Percentiles rank a stretch among this genome's conserved stretches.
Evolutionary conservation across 2,329 filamentous ascomycete genomes (phyloP).

Genomic region (Penicillium sp.): DNA sequence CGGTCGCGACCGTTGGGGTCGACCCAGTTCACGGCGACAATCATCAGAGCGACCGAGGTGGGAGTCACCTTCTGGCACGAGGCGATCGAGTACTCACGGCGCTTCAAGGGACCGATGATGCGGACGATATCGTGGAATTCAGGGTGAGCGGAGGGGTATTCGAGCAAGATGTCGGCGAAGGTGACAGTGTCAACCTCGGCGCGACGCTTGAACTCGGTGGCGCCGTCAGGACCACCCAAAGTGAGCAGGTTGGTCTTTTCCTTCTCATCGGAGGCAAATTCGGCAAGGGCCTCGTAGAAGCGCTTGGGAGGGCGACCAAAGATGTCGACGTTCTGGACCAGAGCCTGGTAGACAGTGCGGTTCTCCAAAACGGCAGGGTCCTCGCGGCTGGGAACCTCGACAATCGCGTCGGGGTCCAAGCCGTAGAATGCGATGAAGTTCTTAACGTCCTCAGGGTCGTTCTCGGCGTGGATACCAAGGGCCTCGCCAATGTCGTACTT

Average conservation of each 20-base stretch:
- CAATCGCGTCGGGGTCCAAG: conserved; percentile 74
- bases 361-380: conserved; percentile 72
- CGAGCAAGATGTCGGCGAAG: conserved; percentile 83
- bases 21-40: conserved; percentile 95
- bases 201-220: conserved; percentile 86
- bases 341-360: conserved; percentile 86
- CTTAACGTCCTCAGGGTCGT: conserved; percentile 73
- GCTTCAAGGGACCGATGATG: conserved; percentile 89
- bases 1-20: conserved; percentile 83
- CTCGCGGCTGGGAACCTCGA: conserved; percentile 88
- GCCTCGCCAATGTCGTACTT: conserved; percentile 98
- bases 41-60: conserved; percentile 86
- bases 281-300: conserved; percentile 90
- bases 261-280: conserved; percentile 76
- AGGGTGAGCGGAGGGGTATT: conserved; percentile 87
- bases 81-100: conserved; percentile 97
- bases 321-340: conserved; percentile 91
- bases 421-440: conserved; percentile 90
- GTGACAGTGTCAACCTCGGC: conserved; percentile 88
- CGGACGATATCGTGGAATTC: conserved; percentile 82
- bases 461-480: conserved; percentile 92
- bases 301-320: conserved; percentile 95
- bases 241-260: conserved; percentile 78
- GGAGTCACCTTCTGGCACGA: conserved; percentile 94
- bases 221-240: conserved; percentile 74